These are phyloP conservation scores for Abelmoschus esculentus DNA, from an alignment of 345 rosid genomes.

Conservation along the genomic window DNA sequence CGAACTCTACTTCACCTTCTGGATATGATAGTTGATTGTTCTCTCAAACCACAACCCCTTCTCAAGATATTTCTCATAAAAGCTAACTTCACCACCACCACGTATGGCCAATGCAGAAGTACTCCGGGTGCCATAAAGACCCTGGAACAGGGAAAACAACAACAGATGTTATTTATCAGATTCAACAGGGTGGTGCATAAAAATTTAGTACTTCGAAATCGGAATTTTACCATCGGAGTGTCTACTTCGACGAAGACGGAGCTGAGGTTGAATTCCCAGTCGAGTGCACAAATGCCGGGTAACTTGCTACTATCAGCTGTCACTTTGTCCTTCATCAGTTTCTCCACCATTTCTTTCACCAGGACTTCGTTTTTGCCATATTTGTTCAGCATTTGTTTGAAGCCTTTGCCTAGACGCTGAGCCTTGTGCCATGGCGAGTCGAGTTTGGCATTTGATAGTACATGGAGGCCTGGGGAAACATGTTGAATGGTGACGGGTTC, in stretches of 20 bases:
- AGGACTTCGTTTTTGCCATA: constrained; percentile 28
- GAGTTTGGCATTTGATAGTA: constrained; percentile 53
- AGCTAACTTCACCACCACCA: constrained; percentile 36
- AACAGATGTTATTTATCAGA: neutral
- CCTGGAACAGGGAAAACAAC: constrained; percentile 19
- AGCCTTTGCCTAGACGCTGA: constrained; percentile 30
- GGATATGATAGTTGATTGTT: constrained; percentile 27
- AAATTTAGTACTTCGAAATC: neutral
- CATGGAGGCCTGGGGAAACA: constrained; percentile 62
- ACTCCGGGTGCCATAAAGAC: constrained; percentile 54
- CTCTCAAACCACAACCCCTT: constrained; percentile 50
- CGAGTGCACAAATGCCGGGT: constrained; percentile 52
- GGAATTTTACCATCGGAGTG: constrained; percentile 46
- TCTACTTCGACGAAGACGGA: constrained; percentile 44
- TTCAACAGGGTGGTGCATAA: neutral
- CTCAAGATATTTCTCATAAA: constrained; percentile 47
- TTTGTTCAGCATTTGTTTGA: constrained; percentile 32
- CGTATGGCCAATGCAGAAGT: constrained; percentile 36
- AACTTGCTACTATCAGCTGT: constrained; percentile 44
- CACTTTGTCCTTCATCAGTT: constrained; percentile 44
- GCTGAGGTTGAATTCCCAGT: constrained; percentile 48
- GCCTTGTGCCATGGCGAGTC: constrained; percentile 57
- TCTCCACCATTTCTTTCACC: constrained; percentile 39
- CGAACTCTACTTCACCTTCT: neutral
- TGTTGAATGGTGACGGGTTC: constrained; percentile 31